Percentiles rank a stretch among this genome's conserved stretches.
These are phyloP conservation scores for Notholithocarpus densiflorus DNA, from an alignment of 306 rosid species.

Conservation along the genomic window DNA sequence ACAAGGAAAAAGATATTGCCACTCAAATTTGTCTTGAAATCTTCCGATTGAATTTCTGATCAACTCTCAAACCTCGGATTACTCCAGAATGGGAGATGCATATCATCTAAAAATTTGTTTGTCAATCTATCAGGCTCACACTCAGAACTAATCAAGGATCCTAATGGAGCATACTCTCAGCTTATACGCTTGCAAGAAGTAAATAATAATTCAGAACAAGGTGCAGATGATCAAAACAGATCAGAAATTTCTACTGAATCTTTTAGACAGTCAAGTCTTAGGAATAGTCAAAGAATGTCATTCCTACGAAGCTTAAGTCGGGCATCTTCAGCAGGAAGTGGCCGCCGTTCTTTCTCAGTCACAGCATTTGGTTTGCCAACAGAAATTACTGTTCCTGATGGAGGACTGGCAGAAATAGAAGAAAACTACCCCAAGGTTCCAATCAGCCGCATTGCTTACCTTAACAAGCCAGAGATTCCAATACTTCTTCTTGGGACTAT, in stretches of 20 bases:
- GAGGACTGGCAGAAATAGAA: neutral
- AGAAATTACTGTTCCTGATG: neutral
- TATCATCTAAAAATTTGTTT: neutral
- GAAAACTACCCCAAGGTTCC: neutral
- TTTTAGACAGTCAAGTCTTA: constrained; percentile 4
- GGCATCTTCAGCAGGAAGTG: constrained; percentile 9
- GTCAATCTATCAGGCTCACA: constrained; percentile 51
- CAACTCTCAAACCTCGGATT: neutral
- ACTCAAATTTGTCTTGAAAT: neutral
- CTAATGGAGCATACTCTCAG: constrained; percentile 65
- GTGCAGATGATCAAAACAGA: neutral
- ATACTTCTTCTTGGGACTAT: constrained; percentile 1
- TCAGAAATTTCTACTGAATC: neutral
- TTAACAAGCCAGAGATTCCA: constrained; percentile 5
- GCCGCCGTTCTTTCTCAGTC: constrained; percentile 5
- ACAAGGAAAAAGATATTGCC: neutral
- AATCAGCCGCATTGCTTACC: constrained; percentile 3
- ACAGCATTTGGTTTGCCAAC: constrained; percentile 15
- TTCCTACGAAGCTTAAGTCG: constrained; percentile 12
- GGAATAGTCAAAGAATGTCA: constrained; percentile 18
- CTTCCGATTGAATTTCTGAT: neutral
- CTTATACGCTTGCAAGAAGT: constrained; percentile 59
- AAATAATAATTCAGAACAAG: constrained; percentile 8
- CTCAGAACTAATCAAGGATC: constrained; percentile 46
- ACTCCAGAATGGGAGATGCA: neutral